Conservation (phyloP, 148 eudicot species). For the Camellia sinensis region DNA sequence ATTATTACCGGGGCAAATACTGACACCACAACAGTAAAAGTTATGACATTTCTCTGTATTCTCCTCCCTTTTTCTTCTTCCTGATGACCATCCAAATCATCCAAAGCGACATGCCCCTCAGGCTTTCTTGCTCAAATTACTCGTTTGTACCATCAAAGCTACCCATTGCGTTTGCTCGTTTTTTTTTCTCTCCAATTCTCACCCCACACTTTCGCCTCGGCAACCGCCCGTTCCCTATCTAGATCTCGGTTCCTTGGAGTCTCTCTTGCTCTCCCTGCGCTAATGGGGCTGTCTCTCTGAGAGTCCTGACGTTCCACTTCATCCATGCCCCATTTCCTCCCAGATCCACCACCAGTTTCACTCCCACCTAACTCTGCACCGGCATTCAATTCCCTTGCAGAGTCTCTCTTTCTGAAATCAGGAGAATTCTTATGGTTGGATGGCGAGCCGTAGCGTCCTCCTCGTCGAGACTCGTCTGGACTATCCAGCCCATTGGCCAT, state of each 20-base stretch:
- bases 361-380: conserved; percentile 61
- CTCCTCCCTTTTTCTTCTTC: background rate
- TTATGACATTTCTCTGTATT: background rate
- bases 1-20: background rate
- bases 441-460: conserved; percentile 53
- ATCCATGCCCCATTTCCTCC: conserved; percentile 63
- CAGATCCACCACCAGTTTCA: conserved; percentile 64
- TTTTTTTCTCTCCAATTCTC: conserved; percentile 84
- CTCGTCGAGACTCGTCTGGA: conserved; percentile 42
- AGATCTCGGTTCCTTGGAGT: conserved; percentile 69
- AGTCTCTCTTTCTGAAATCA: conserved; percentile 56
- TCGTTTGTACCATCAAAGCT: conserved; percentile 73
- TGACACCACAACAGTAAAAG: background rate
- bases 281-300: conserved; percentile 66
- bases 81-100: conserved; percentile 15
- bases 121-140: conserved; percentile 11
- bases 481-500: conserved; percentile 48
- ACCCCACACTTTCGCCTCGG: conserved; percentile 98
- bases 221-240: conserved; percentile 89
- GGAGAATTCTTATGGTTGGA: conserved; percentile 70
- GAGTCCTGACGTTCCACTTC: conserved; percentile 55
- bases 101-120: background rate
- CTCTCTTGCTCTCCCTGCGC: conserved; percentile 52
- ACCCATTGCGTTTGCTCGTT: conserved; percentile 49
- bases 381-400: conserved; percentile 42